These are phyloP conservation scores for Tolypocladium tropicale DNA, from an alignment of 2,329 filamentous ascomycete genomes.

Conservation along the genomic window DNA sequence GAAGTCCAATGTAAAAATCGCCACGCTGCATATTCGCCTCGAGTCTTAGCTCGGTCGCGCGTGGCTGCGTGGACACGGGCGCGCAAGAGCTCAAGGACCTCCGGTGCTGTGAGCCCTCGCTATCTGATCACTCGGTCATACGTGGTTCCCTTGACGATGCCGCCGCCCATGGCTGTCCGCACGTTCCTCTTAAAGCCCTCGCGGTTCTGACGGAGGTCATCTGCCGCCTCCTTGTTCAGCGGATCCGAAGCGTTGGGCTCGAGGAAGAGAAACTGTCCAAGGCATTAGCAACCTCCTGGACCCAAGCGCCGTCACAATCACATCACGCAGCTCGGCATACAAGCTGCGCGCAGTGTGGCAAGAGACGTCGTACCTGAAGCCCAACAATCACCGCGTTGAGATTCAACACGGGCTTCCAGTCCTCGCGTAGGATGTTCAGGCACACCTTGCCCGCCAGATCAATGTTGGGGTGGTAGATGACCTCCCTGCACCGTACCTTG, in stretches of 20 bases:
- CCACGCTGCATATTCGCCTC: neutral
- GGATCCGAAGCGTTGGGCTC: conserved; percentile 96
- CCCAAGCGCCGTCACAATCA: neutral
- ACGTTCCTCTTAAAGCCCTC: conserved; percentile 92
- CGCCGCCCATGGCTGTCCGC: conserved; percentile 71
- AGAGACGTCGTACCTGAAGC: conserved; percentile 51
- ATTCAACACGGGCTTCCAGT: conserved; percentile 98
- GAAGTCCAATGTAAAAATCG: neutral
- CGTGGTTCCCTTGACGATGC: conserved; percentile 56
- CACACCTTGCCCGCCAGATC: conserved; percentile 97
- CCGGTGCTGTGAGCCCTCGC: neutral
- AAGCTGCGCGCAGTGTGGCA: neutral
- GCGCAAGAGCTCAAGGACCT: neutral
- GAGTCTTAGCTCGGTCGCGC: neutral
- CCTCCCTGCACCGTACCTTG: conserved; percentile 93
- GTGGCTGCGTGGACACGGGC: neutral
- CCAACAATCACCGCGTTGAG: conserved; percentile 94
- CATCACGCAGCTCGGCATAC: neutral
- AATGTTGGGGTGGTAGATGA: conserved; percentile 99
- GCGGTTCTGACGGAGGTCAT: conserved; percentile 76
- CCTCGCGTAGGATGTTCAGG: conserved; percentile 91
- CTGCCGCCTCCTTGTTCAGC: conserved; percentile 96
- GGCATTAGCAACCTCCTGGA: neutral
- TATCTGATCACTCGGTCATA: conserved; percentile 75
- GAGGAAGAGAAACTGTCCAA: conserved; percentile 77